A percentile compares a stretch with the other conserved stretches of the same genome.
These are phyloP conservation scores for Leccinum pachyderme DNA, from an alignment of 1,284 basidiomycete genomes.

Conservation along the genomic window DNA sequence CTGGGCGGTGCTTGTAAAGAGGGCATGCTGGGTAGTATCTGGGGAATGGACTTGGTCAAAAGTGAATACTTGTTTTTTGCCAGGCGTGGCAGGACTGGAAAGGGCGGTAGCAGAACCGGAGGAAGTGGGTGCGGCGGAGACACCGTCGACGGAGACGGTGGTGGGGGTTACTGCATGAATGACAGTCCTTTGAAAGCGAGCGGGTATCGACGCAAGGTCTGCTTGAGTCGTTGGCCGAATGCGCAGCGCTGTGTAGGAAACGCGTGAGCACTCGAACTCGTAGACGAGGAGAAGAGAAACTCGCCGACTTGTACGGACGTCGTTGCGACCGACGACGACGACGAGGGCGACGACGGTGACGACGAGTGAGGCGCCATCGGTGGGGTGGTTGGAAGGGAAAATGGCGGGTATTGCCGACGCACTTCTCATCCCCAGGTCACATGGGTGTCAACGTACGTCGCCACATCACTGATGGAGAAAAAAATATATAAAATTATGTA, in stretches of 20 bases:
- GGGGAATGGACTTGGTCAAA: constrained; percentile 94
- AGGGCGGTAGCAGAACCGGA: constrained; percentile 52
- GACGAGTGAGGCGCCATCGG: constrained; percentile 64
- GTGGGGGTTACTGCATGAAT: constrained; percentile 73
- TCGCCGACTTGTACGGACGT: constrained; percentile 86
- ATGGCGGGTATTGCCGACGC: constrained; percentile 31
- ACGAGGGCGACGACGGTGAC: constrained; percentile 26
- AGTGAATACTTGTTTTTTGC: constrained; percentile 84
- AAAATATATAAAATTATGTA: constrained; percentile 35
- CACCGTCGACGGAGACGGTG: constrained; percentile 73
- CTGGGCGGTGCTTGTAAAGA: constrained; percentile 82
- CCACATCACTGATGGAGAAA: constrained; percentile 11
- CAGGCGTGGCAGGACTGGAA: constrained; percentile 36
- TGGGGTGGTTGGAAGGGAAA: constrained; percentile 26
- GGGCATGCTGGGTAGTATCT: constrained; percentile 76
- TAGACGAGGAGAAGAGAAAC: constrained; percentile 30
- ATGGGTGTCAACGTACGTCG: constrained; percentile 16
- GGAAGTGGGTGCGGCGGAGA: constrained; percentile 45
- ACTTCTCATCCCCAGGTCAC: constrained; percentile 15
- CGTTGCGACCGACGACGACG: constrained; percentile 48
- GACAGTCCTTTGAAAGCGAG: constrained; percentile 89
- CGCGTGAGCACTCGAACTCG: constrained; percentile 7
- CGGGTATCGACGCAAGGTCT: constrained; percentile 82
- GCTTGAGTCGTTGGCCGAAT: constrained; percentile 87
- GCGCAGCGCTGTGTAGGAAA: constrained; percentile 67